These are phyloP conservation scores for Massariosphaeria phaeospora DNA, from an alignment of 495 filamentous ascomycete species.

Conservation along the genomic window DNA sequence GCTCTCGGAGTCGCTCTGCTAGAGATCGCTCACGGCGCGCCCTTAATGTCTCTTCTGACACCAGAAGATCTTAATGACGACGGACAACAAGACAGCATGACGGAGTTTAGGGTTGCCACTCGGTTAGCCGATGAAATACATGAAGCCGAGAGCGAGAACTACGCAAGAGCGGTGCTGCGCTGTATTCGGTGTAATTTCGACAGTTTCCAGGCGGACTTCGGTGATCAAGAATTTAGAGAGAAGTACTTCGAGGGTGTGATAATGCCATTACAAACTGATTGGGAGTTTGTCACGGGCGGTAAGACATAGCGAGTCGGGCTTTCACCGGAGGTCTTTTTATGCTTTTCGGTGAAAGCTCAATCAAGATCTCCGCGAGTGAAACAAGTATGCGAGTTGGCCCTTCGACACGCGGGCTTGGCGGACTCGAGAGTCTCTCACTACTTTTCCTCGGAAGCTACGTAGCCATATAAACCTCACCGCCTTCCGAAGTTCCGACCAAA, in stretches of 20 bases:
- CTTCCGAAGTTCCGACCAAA: too few species aligned
- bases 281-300: background rate
- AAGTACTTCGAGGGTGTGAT: slow-evolving; percentile 10
- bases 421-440: too few species aligned
- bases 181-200: slow-evolving; percentile 9
- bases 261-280: slow-evolving; percentile 1
- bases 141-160: slow-evolving; percentile 1
- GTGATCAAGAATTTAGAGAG: slow-evolving; percentile 2
- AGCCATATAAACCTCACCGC: too few species aligned
- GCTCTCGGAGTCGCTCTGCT: slow-evolving; percentile 9
- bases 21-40: background rate
- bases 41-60: background rate
- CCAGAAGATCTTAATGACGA: slow-evolving; percentile 2
- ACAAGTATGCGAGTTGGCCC: too few species aligned
- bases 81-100: background rate
- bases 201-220: background rate
- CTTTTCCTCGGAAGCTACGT: too few species aligned
- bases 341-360: too few species aligned
- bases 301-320: too few species aligned
- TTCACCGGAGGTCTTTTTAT: too few species aligned
- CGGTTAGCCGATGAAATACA: background rate
- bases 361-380: too few species aligned
- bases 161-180: slow-evolving; percentile 3
- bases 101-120: background rate
- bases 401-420: too few species aligned